Base-by-base conservation (phyloP, 768 basidiomycete genomes). In the Rhizopogon vulgaris region DNA sequence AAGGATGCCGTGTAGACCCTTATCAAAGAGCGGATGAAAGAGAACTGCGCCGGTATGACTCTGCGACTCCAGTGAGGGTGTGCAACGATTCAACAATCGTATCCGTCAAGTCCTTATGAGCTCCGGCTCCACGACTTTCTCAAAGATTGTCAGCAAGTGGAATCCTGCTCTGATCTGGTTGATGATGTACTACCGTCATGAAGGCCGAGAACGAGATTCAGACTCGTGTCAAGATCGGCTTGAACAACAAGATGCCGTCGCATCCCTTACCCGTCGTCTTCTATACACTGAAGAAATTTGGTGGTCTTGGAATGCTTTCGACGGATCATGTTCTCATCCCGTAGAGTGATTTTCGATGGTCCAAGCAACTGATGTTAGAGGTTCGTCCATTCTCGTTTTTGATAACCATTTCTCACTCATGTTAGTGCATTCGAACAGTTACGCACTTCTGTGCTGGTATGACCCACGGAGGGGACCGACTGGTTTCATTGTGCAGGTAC, bases 141-240 rank as follows among this genome's bases (percentile, higher is more conserved):
- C 91, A 53, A 99, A 99, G 78, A 95, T 98, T 59, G 91, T 97
- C 63, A 94, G 94, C 73, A 94, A 94, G 74, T 95, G 93, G 93
- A 94, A 94, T 68, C 95, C 93, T 3, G 90, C 91, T 15, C 78
- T 96, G 49, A 96, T 95, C 59, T 92, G 93, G 55, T 74, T 97
- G 36, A 94, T 96, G 91, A 97, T 94, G 1, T 97, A 97, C 71
- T 95, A 95, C 68, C 90, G 94, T 98, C 38, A 96, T 99, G 63
- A 99, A 99, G 71, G 93, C 94, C 2, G 96, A 99, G 74, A 97
- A 97, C 82, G 98, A 98, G 78, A 95, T 98, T 42, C 96, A 99
- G 71, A 97, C 94, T 3, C 91, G 96, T 72, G 95, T 99, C 63
- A 98, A 98, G n/a, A n/a, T n/a, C n/a, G n/a, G n/a, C n/a, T n/a